Evolutionary conservation across 2,329 filamentous ascomycete genomes (phyloP), one percentile per base, ranked within the genome.

Genomic region (Alternaria postmessia): DNA sequence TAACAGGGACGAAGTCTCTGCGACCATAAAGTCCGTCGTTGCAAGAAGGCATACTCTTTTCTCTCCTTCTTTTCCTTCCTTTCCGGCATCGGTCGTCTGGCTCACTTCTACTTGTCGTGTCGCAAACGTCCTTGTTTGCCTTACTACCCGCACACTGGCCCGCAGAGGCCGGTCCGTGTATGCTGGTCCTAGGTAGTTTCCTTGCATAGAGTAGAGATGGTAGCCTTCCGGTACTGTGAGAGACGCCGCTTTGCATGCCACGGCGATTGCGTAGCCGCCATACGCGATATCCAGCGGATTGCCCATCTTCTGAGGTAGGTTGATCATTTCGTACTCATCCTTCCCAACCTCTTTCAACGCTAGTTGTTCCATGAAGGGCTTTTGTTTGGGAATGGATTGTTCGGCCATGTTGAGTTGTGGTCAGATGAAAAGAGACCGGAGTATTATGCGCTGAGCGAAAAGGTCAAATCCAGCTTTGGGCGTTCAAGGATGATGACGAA

Each of bases 181-280:
- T 3, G 82, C 79, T 2, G 84, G 83, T 2, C 83, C 81, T 1
- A 83, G 78, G 49, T 80, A 86, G 57, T 83, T 77, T 0, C 84
- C 84, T 0, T 81, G 64, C 0, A 82, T 65, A 0, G 82, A 83
- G 66, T 85, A 85, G 4, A 85, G 71, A 3, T 78, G 73, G 66
- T 82, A 80, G 2, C 63, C 67, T 0, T 66, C 11, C 0, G 78
- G 72, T 0, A 82, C 78, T 1, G 80, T 80, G 3, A 73, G 68
- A 44, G 65, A 78, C 0, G 83, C 83, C 0, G 81, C 79, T 62
- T 79, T 78, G 9, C 79, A 74, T 1, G 81, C 83, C 3, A 80
- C 61, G 4, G 69, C 78, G 2, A 82, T 66, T 2, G 82, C 74
- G 61, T 78, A 84, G 1, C 83, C 82, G 32, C 83, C 82, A 59